These are phyloP conservation scores for Tephrocybe rancida DNA, from an alignment of 768 basidiomycete species.

Conservation along the genomic window DNA sequence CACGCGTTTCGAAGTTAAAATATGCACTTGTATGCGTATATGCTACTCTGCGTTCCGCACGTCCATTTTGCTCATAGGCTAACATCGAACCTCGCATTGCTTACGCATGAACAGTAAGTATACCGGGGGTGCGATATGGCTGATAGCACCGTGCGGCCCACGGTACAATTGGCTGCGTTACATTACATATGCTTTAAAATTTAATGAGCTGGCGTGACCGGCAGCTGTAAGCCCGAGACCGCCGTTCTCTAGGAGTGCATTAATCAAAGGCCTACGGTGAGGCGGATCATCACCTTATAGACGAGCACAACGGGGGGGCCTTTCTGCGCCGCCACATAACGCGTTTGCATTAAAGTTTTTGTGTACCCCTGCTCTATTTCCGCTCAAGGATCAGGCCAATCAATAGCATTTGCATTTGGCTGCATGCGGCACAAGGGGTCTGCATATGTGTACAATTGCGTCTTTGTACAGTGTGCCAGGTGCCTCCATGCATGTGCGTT, in stretches of 20 bases:
- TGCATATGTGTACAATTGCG: neutral
- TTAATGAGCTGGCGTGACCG: slow-evolving; percentile 2
- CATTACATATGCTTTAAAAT: neutral
- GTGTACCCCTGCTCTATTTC: no score
- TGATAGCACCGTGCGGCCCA: no score
- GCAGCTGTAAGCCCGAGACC: neutral
- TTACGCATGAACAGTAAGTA: no score
- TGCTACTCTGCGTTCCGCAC: slow-evolving; percentile 20
- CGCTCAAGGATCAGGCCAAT: neutral
- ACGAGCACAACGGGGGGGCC: neutral
- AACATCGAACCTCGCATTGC: slow-evolving; percentile 13
- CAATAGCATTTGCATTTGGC: no score
- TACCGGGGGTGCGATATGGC: no score
- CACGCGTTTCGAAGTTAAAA: slow-evolving; percentile 22
- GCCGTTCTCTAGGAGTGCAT: slow-evolving; percentile 4
- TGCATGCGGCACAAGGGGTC: neutral
- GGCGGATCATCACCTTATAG: neutral
- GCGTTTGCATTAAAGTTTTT: neutral
- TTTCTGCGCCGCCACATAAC: slow-evolving; percentile 10
- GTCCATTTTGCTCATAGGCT: slow-evolving; percentile 29
- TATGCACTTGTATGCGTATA: slow-evolving; percentile 1
- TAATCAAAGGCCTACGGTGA: slow-evolving; percentile 7
- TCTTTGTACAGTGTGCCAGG: neutral
- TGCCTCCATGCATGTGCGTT: no score
- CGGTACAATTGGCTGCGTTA: neutral